phyloP scores from a whole-genome alignment of 2,329 filamentous ascomycete species.

The Neocatenulostroma microsporum region DNA sequence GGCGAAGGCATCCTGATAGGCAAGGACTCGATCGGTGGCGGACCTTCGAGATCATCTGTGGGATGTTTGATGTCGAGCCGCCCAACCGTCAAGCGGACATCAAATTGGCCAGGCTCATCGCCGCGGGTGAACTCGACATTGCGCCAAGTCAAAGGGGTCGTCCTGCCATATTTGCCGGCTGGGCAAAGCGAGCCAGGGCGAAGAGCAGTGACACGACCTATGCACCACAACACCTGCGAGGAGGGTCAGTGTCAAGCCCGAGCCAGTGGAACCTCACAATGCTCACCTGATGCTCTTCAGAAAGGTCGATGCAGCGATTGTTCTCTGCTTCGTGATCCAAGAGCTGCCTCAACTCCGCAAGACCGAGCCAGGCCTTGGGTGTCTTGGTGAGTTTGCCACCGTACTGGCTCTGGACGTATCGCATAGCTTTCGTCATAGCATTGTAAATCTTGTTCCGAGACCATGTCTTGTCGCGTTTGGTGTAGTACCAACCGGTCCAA shows the following conservation, averaged over 20 bases:
- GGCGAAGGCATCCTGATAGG: not conserved
- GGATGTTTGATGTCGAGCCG: not conserved
- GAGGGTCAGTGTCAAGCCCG: not conserved
- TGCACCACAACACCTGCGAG: constrained; percentile 1
- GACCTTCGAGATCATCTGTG: not conserved
- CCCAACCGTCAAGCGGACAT: not conserved
- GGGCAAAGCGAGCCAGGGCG: not conserved
- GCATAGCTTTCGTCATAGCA: not conserved
- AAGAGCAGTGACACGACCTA: not conserved
- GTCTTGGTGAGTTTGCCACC: not conserved
- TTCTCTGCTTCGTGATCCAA: not conserved
- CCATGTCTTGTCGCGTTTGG: not conserved
- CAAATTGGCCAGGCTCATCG: not conserved
- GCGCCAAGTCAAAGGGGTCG: not conserved
- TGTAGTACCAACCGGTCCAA: not conserved
- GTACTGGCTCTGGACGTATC: constrained; percentile 1
- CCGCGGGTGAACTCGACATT: not conserved
- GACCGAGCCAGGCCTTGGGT: not conserved
- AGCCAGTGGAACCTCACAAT: not conserved
- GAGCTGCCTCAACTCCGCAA: not conserved
- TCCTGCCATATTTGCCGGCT: not conserved
- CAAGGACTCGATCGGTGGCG: not conserved
- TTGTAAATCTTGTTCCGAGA: not conserved
- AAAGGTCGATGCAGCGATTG: not conserved
- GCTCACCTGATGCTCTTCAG: not conserved